These are phyloP conservation scores for Boletellus sp. DNA, from an alignment of 768 basidiomycete genomes.

Conservation along the genomic window DNA sequence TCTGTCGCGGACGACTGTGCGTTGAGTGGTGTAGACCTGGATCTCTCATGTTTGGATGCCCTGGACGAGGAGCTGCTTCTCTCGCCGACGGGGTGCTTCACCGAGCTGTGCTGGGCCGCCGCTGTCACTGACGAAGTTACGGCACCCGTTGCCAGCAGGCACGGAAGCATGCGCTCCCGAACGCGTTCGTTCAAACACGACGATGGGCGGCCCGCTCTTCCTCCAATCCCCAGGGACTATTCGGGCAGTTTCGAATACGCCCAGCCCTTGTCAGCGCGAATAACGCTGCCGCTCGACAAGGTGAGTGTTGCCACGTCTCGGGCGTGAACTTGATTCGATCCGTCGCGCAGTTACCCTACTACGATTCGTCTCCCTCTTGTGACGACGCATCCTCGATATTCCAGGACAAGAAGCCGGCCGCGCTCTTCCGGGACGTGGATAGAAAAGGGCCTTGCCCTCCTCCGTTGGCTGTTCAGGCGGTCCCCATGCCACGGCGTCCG, in stretches of 20 bases:
- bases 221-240: slow-evolving; percentile 1
- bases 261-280: slow-evolving; percentile 18
- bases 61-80: slow-evolving; percentile 40
- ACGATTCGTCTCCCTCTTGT: slow-evolving; percentile 2
- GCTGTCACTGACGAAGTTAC: slow-evolving; percentile 31
- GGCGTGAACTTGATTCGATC: not conserved
- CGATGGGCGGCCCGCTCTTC: not conserved
- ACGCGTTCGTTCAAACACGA: slow-evolving; percentile 18
- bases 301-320: slow-evolving; percentile 14
- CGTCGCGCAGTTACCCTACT: slow-evolving; percentile 8
- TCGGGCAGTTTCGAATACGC: slow-evolving; percentile 8
- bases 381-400: slow-evolving; percentile 8
- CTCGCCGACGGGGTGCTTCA: slow-evolving; percentile 38
- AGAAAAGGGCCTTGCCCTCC: slow-evolving; percentile 11
- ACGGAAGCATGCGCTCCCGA: slow-evolving; percentile 1
- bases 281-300: slow-evolving; percentile 12
- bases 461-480: slow-evolving; percentile 11
- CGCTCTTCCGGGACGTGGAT: slow-evolving; percentile 19
- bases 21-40: slow-evolving; percentile 32
- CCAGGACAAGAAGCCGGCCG: slow-evolving; percentile 7
- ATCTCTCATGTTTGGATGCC: slow-evolving; percentile 33
- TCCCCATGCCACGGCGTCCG: not conserved
- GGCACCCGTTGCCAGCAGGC: not conserved
- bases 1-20: slow-evolving; percentile 23
- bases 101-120: slow-evolving; percentile 38